Evolutionary conservation across 1,284 basidiomycete genomes (phyloP).

Genomic region (Leccinum pallidistipes): DNA sequence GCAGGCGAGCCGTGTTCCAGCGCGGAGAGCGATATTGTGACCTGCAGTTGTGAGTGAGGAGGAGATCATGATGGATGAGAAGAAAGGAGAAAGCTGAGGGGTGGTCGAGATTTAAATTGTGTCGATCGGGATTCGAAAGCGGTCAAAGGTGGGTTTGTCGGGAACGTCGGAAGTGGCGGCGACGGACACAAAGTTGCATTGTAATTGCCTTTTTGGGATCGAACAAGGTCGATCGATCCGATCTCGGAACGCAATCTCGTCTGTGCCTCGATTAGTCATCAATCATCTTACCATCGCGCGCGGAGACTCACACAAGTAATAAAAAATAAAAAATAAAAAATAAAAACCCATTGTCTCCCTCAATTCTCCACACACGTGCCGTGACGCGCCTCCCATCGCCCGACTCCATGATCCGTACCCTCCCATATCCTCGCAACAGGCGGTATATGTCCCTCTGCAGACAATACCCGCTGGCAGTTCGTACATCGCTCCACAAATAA

Average conservation of each 20-base stretch:
- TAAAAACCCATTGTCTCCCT: neutral
- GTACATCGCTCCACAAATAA: slow-evolving; percentile 62
- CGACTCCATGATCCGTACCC: slow-evolving; percentile 20
- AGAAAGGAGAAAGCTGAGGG: neutral
- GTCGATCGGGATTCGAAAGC: slow-evolving; percentile 25
- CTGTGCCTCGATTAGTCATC: neutral
- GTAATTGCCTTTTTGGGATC: slow-evolving; percentile 22
- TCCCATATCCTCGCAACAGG: slow-evolving; percentile 63
- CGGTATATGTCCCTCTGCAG: slow-evolving; percentile 66
- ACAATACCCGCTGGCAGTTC: slow-evolving; percentile 60
- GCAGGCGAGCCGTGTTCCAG: slow-evolving; percentile 29
- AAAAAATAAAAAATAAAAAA: neutral
- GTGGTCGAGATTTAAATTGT: slow-evolving; percentile 25
- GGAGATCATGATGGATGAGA: neutral
- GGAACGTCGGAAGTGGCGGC: neutral
- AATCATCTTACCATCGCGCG: no score
- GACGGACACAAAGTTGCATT: slow-evolving; percentile 16
- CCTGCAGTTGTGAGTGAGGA: slow-evolving; percentile 16
- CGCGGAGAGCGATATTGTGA: slow-evolving; percentile 20
- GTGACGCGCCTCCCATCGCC: slow-evolving; percentile 55
- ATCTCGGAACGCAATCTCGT: slow-evolving; percentile 24
- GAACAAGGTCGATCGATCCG: slow-evolving; percentile 28
- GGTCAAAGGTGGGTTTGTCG: slow-evolving; percentile 3
- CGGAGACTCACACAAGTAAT: no score
- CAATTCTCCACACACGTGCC: slow-evolving; percentile 46